Conservation (phyloP, 768 basidiomycete genomes). For the Sutorius australiensis region DNA sequence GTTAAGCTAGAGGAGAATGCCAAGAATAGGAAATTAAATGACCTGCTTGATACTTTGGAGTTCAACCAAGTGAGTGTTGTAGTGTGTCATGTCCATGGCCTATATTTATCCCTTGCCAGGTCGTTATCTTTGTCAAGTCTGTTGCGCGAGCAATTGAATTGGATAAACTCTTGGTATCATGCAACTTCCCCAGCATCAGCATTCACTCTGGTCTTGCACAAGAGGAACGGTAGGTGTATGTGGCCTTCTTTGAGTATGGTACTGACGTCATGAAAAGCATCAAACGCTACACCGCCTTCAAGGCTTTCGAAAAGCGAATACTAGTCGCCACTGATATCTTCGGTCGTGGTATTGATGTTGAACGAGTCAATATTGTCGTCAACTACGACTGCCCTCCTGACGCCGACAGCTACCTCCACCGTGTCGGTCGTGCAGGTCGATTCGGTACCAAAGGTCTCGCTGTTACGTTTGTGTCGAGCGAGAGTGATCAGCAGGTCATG, state of each 20-base stretch:
- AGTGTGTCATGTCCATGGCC: not conserved
- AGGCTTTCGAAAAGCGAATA: slow-evolving; percentile 99
- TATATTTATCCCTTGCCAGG: slow-evolving; percentile 45
- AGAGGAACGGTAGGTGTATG: slow-evolving; percentile 80
- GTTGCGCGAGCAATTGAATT: slow-evolving; percentile 95
- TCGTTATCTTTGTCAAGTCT: slow-evolving; percentile 99
- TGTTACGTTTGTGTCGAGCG: slow-evolving; percentile 92
- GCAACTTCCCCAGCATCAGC: slow-evolving; percentile 97
- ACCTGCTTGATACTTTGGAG: slow-evolving; percentile 90
- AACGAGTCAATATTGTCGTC: slow-evolving; percentile 98
- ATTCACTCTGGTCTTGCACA: slow-evolving; percentile 95
- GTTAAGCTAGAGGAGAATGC: slow-evolving; percentile 92
- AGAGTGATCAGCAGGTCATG: slow-evolving; percentile 93
- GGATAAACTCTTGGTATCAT: slow-evolving; percentile 92
- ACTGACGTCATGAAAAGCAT: slow-evolving; percentile 53
- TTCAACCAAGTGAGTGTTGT: slow-evolving; percentile 81
- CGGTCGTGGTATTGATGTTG: slow-evolving; percentile 98
- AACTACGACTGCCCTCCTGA: slow-evolving; percentile 98
- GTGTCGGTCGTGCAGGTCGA: slow-evolving; percentile 98
- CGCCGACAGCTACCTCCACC: slow-evolving; percentile 97
- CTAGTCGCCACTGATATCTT: slow-evolving; percentile 99
- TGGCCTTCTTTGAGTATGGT: not conserved
- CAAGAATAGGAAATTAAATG: slow-evolving; percentile 97
- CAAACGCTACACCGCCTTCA: slow-evolving; percentile 94
- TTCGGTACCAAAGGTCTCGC: slow-evolving; percentile 99